Percentiles rank a stretch among this genome's conserved stretches.
Evolutionary conservation across 306 rosid species (phyloP).

Genomic region (Alnus rubra): DNA sequence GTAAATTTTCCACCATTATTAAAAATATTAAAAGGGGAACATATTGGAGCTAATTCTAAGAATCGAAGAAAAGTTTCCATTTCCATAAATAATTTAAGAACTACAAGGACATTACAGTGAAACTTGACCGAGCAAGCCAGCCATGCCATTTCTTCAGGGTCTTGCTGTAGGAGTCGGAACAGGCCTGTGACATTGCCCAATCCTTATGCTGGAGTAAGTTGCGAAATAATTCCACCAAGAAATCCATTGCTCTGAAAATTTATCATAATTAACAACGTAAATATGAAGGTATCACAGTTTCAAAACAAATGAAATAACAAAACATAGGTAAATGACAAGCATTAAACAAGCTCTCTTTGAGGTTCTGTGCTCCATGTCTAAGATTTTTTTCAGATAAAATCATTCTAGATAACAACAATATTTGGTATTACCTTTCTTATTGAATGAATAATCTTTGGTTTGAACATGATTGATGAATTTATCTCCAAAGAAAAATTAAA

Average conservation of each 20-base stretch:
- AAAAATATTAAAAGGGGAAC: slow-evolving; percentile 16
- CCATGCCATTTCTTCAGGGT: slow-evolving; percentile 97
- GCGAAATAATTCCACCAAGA: slow-evolving; percentile 81
- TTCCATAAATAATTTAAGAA: slow-evolving; percentile 24
- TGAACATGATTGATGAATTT: not conserved
- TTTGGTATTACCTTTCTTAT: not conserved
- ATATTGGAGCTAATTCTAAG: not conserved
- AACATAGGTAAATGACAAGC: slow-evolving; percentile 12
- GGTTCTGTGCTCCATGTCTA: not conserved
- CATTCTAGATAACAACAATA: not conserved
- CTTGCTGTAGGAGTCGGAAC: slow-evolving; percentile 82
- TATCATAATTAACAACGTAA: slow-evolving; percentile 13
- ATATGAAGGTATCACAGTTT: slow-evolving; percentile 15
- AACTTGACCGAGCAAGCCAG: slow-evolving; percentile 95
- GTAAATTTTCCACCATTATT: slow-evolving; percentile 3
- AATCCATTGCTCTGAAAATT: slow-evolving; percentile 92
- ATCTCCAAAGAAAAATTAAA: not conserved
- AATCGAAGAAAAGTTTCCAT: slow-evolving; percentile 1
- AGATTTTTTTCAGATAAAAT: not conserved
- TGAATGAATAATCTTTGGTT: not conserved
- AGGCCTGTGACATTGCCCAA: slow-evolving; percentile 94
- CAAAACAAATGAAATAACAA: slow-evolving; percentile 10
- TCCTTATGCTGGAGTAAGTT: slow-evolving; percentile 79
- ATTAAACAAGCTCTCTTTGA: slow-evolving; percentile 7
- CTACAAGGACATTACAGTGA: slow-evolving; percentile 65